Base-by-base conservation (phyloP, 1,139 yeast genomes). In the Scheffersomyces stambukii region DNA sequence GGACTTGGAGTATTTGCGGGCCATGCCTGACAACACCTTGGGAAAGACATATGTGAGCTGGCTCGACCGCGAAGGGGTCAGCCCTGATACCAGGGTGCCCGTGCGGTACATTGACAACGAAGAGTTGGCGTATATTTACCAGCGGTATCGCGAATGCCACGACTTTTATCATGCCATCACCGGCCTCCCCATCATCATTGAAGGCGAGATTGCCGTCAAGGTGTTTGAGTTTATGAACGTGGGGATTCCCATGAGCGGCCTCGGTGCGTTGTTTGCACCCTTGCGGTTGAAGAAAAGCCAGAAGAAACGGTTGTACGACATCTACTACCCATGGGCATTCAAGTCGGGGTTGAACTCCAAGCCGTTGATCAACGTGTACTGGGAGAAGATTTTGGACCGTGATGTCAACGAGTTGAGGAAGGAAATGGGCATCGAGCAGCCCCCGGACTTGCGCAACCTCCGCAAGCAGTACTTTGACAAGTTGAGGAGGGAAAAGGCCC, bases 101-200 rank as follows among this genome's bases (percentile, higher is more conserved):
- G 97, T 91, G 5, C 73, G 77, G 35, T 91, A 75, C 53, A 85
- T 91, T 23, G 93, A 85, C 41, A 88, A 91, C 50, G 93, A 85
- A 23, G 95, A 86, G 48, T 73, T 88, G 45, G 96, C 96, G 1
- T 91, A 82, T 48, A 82, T 91, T 11, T 86, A 78, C 66, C 94
- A 88, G 52, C 63, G 98, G 41, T 91, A 91, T 54, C 74, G 99
- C 30, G 97, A 91, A 51, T 89, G 96, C 50, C 99, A 91, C 47
- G 99, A 91, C 53, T 91, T 91, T 48, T 91, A 88, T 50, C 99
- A 91, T 53, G 86, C 97, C 2, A 69, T 91, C 21, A 82, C 95
- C 0, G 93, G 95, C 6, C 67, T 86, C 30, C 97, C 97, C 0
- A 84, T 89, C 24, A 81, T 84, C 23, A 77, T 93, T 43, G 98